Conservation (phyloP, 2,329 filamentous ascomycete species). For the Fonsecaea monophora region DNA sequence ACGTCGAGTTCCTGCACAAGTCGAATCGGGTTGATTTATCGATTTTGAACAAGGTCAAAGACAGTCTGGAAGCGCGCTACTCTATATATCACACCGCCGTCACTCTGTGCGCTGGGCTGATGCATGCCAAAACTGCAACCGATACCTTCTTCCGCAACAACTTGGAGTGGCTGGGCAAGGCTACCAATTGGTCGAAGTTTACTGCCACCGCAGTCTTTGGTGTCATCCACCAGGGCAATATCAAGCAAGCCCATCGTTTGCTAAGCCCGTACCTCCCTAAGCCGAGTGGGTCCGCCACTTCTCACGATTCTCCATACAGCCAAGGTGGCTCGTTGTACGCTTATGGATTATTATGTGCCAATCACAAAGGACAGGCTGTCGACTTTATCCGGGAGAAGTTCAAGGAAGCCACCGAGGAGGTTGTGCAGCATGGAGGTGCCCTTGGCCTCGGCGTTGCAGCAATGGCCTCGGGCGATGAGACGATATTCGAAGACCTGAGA, state of each 20-base stretch:
- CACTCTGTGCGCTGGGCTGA: conserved; percentile 97
- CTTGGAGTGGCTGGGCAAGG: conserved; percentile 96
- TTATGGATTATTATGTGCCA: conserved; percentile 94
- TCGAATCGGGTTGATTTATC: conserved; percentile 92
- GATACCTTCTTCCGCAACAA: conserved; percentile 99
- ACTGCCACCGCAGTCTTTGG: conserved; percentile 94
- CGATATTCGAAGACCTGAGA: conserved; percentile 90
- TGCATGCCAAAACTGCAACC: conserved; percentile 98
- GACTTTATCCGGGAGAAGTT: conserved; percentile 56
- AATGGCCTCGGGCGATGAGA: conserved; percentile 92
- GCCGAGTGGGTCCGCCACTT: conserved; percentile 66
- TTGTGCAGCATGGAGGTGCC: conserved; percentile 95
- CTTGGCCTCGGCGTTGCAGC: conserved; percentile 94
- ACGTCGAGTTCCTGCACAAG: conserved; percentile 94
- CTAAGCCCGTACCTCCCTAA: conserved; percentile 93
- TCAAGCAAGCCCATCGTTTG: conserved; percentile 90
- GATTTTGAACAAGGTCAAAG: conserved; percentile 94
- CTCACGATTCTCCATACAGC: conserved; percentile 87
- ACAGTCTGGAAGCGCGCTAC: conserved; percentile 93
- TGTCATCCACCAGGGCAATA: conserved; percentile 94
- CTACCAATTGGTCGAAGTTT: conserved; percentile 99
- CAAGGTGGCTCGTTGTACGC: conserved; percentile 96
- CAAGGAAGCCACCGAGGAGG: conserved; percentile 67
- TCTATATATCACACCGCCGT: conserved; percentile 98
- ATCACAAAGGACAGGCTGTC: conserved; percentile 87